These are phyloP conservation scores for Neopestalotiopsis sp. DNA, from an alignment of 2,329 filamentous ascomycete genomes.

Conservation along the genomic window DNA sequence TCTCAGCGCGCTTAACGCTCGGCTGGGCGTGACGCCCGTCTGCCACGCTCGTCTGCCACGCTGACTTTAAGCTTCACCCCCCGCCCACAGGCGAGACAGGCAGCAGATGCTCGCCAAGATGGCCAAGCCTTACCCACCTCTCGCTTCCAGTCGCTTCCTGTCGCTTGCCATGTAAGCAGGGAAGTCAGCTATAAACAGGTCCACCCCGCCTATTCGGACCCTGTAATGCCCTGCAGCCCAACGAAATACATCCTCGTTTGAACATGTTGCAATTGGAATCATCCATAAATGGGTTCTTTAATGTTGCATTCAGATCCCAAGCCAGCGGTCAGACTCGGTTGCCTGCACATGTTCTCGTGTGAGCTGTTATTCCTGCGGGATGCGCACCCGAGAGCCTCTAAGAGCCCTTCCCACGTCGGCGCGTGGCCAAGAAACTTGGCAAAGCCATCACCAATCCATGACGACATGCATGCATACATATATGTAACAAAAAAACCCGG, in stretches of 20 bases:
- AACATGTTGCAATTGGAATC: not conserved
- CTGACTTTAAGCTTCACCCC: not conserved
- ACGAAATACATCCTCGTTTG: not conserved
- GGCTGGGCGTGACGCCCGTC: not conserved
- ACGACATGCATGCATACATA: not conserved
- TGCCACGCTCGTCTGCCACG: not conserved
- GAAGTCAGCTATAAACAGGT: not conserved
- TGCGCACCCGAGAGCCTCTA: not conserved
- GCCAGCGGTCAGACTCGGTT: not conserved
- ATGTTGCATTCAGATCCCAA: constrained; percentile 2
- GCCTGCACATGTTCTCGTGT: constrained; percentile 1
- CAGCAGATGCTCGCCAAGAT: not conserved
- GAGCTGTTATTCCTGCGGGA: not conserved
- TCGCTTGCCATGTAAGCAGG: not conserved
- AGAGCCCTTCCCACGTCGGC: not conserved
- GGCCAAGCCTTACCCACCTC: not conserved
- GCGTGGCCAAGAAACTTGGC: not conserved
- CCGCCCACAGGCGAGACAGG: too few species aligned
- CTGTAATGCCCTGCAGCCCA: not conserved
- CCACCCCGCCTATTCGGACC: not conserved
- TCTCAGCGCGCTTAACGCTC: not conserved
- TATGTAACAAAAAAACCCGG: not conserved
- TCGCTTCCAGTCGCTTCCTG: not conserved
- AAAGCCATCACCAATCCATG: not conserved
- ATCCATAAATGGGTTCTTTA: not conserved